Evolutionary conservation across 768 basidiomycete genomes (phyloP), one percentile per base, ranked within the genome.

Genomic region (Favolaschia claudopus): DNA sequence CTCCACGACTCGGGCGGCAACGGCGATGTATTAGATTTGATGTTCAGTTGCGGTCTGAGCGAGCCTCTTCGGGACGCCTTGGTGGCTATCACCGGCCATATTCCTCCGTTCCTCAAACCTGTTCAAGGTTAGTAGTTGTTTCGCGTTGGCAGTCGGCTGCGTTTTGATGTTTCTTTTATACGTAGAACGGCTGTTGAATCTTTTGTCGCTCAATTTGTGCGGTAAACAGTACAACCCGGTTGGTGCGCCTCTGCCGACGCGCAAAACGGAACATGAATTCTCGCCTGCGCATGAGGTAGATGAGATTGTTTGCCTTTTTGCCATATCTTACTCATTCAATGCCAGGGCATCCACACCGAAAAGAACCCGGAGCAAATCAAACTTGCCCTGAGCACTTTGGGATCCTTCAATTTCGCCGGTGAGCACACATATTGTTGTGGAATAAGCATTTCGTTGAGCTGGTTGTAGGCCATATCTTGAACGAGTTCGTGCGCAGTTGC

Each of bases 401-500:
- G 95, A 36, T 83, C 87, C 8, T 99, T 99, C 70, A 95, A 99
- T 73, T 99, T 99, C 74, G 93, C 85, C 55, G 96, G 96, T 91
- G 75, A 39, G 54, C 73, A 69, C 48, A 17, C 15, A 47, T 4
- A 29, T 33, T 53, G 17, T 52, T 28, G 2, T 29, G 8, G 9
- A 29, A 12, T 36, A 9, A 28, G 5, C 29, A n/a, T 61, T 13
- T 20, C 45, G 31, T 15, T 42, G 28, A 52, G 25, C 46, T 54
- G 36, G 34, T 62, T 55, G 22, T 47, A 92, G 96, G 96, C 25
- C 96, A 99, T 64, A 85, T 93, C 10, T 79, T 99, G 58, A 96
- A 96, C 74, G 97, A 99, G 72, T 97, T 98, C 70, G 93, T 99
- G 36, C 92, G 95, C 38, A 89, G 81, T 58, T 92, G 92, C 59